phyloP scores from a whole-genome alignment of 495 filamentous ascomycete genomes.

The Xeromyces bisporus region DNA sequence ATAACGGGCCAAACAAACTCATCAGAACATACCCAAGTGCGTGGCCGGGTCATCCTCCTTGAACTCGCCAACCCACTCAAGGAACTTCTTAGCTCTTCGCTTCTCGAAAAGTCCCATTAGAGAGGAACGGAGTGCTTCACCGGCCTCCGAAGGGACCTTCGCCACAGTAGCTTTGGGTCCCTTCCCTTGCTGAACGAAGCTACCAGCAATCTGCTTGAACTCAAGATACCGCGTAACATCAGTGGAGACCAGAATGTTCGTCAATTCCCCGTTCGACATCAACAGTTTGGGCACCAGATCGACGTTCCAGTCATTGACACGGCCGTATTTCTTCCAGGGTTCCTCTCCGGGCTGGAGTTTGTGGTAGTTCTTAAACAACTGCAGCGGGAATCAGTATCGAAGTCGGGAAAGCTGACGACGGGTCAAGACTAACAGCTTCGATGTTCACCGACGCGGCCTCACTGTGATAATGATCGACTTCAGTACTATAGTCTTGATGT shows the following conservation, averaged over 20 bases:
- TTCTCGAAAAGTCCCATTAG: slow-evolving; percentile 98
- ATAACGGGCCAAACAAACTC: slow-evolving; percentile 1
- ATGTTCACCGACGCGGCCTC: slow-evolving; percentile 92
- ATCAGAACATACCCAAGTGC: slow-evolving; percentile 54
- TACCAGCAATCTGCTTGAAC: slow-evolving; percentile 96
- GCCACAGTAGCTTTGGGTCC: slow-evolving; percentile 74
- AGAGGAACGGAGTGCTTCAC: slow-evolving; percentile 78
- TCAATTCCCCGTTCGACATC: slow-evolving; percentile 96
- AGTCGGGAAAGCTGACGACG: slow-evolving; percentile 5
- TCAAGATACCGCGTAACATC: slow-evolving; percentile 96
- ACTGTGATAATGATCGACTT: too few species aligned
- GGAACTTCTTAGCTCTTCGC: slow-evolving; percentile 85
- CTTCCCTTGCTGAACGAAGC: slow-evolving; percentile 82
- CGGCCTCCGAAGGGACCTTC: slow-evolving; percentile 89
- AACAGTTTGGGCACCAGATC: slow-evolving; percentile 95
- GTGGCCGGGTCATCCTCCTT: slow-evolving; percentile 67
- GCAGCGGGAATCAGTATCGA: slow-evolving; percentile 13
- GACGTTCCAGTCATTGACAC: slow-evolving; percentile 98
- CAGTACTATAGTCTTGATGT: too few species aligned
- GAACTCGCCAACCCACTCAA: slow-evolving; percentile 92
- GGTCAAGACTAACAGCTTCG: slow-evolving; percentile 46
- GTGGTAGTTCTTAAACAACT: slow-evolving; percentile 93
- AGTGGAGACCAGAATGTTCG: slow-evolving; percentile 91
- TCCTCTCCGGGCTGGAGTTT: slow-evolving; percentile 66
- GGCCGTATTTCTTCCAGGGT: slow-evolving; percentile 93